These are phyloP conservation scores for Gyromitra esculenta DNA, from an alignment of 2,329 filamentous ascomycete genomes.

Conservation along the genomic window DNA sequence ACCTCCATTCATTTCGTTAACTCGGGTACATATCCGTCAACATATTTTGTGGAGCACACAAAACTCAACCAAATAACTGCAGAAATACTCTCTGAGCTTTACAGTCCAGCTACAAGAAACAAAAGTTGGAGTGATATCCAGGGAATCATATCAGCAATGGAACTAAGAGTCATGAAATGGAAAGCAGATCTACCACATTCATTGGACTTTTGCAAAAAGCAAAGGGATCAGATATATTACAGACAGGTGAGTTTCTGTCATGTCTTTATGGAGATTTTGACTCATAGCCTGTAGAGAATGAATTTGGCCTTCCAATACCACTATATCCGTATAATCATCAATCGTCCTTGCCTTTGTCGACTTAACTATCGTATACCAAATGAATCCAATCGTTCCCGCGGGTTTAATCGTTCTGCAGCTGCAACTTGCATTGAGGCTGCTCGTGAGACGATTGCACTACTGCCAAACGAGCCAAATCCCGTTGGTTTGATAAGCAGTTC, in stretches of 20 bases:
- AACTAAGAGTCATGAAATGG: conserved; percentile 53
- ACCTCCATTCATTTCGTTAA: conserved; percentile 19
- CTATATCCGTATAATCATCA: conserved; percentile 57
- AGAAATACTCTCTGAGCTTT: conserved; percentile 55
- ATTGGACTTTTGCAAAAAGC: conserved; percentile 51
- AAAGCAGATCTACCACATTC: conserved; percentile 48
- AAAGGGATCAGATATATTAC: conserved; percentile 38
- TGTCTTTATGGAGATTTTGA: neutral
- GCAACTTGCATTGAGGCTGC: conserved; percentile 57
- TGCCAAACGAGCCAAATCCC: conserved; percentile 55
- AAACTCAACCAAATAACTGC: conserved; percentile 56
- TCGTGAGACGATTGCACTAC: conserved; percentile 56
- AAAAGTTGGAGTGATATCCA: conserved; percentile 57
- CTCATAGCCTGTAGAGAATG: conserved; percentile 49
- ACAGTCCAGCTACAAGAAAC: conserved; percentile 56
- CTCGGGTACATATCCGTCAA: conserved; percentile 43
- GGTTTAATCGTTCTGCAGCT: conserved; percentile 57
- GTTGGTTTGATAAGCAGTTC: conserved; percentile 55
- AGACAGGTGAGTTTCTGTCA: conserved; percentile 48
- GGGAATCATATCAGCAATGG: conserved; percentile 53
- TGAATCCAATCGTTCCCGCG: conserved; percentile 55
- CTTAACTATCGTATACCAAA: conserved; percentile 55
- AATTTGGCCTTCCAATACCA: conserved; percentile 56
- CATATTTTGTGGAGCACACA: conserved; percentile 57
- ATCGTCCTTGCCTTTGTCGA: conserved; percentile 57